Evolutionary conservation across 83 land plant species (phyloP).

Genomic region (Diphasiastrum complanatum): DNA sequence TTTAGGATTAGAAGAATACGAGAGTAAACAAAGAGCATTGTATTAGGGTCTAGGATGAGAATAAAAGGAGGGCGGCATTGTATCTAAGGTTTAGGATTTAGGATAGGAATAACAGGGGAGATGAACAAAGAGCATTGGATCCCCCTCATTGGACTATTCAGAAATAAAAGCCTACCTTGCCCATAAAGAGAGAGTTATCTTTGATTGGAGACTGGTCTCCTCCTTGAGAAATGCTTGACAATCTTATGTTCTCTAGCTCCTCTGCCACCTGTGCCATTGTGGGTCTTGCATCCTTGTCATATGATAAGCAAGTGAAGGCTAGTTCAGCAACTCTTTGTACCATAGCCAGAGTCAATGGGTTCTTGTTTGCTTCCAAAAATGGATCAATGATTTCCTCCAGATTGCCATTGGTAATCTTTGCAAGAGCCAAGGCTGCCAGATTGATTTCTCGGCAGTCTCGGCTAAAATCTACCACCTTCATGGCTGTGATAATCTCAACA

Average conservation of each 20-base stretch:
- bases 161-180: too few species aligned
- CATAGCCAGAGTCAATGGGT: conserved; percentile 15
- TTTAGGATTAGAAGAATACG: too few species aligned
- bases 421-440: conserved; percentile 46
- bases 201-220: too few species aligned
- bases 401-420: conserved; percentile 36
- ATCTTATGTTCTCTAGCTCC: conserved; percentile 35
- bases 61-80: too few species aligned
- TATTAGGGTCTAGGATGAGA: too few species aligned
- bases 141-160: too few species aligned
- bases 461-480: conserved; percentile 48
- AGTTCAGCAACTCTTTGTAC: conserved; percentile 53
- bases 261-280: conserved; percentile 44
- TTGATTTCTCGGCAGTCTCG: conserved; percentile 46
- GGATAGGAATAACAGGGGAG: too few species aligned
- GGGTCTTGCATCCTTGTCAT: conserved; percentile 61
- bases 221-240: too few species aligned
- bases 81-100: too few species aligned
- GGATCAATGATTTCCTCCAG: conserved; percentile 51
- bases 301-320: conserved; percentile 58
- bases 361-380: conserved; percentile 8
- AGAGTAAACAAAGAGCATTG: too few species aligned
- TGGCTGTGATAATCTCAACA: conserved; percentile 62
- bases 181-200: too few species aligned
- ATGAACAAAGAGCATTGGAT: too few species aligned